These are phyloP conservation scores for Thelephora ganbajun DNA, from an alignment of 768 basidiomycete genomes.

Conservation along the genomic window DNA sequence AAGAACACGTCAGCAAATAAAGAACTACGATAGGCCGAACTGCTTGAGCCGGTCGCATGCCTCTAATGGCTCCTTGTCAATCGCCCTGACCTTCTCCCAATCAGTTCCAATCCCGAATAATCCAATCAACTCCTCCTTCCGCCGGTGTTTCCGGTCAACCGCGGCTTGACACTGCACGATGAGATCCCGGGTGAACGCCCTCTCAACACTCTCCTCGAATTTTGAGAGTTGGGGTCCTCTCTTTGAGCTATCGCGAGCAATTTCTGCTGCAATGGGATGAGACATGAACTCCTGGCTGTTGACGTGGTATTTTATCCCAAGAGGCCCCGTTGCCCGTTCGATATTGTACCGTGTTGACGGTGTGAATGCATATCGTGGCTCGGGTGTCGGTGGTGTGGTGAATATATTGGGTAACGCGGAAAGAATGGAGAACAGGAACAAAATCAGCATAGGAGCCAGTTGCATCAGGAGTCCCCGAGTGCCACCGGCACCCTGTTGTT, in stretches of 20 bases:
- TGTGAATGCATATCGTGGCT: slow-evolving; percentile 68
- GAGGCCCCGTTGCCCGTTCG: slow-evolving; percentile 54
- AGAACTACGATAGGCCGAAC: slow-evolving; percentile 38
- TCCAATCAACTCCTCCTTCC: slow-evolving; percentile 67
- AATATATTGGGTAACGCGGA: slow-evolving; percentile 72
- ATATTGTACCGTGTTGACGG: slow-evolving; percentile 45
- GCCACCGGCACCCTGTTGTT: slow-evolving; percentile 22
- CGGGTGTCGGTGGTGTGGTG: slow-evolving; percentile 47
- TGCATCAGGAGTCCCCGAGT: slow-evolving; percentile 58
- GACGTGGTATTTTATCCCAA: slow-evolving; percentile 76
- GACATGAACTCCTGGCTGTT: slow-evolving; percentile 59
- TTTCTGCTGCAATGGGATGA: slow-evolving; percentile 70
- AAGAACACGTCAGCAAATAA: background rate
- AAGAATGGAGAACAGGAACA: slow-evolving; percentile 75
- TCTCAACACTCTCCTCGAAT: slow-evolving; percentile 74
- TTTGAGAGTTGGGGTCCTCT: slow-evolving; percentile 26
- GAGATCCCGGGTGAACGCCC: slow-evolving; percentile 54
- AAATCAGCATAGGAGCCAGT: slow-evolving; percentile 69
- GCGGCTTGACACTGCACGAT: slow-evolving; percentile 61
- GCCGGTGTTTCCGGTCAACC: slow-evolving; percentile 49
- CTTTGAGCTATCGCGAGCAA: slow-evolving; percentile 28
- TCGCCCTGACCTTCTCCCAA: slow-evolving; percentile 73
- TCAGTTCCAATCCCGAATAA: slow-evolving; percentile 88
- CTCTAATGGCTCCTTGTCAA: slow-evolving; percentile 55
- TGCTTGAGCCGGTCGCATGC: slow-evolving; percentile 68